These are phyloP conservation scores for Macrolepiota dolichaula DNA, from an alignment of 768 basidiomycete genomes.

Conservation along the genomic window DNA sequence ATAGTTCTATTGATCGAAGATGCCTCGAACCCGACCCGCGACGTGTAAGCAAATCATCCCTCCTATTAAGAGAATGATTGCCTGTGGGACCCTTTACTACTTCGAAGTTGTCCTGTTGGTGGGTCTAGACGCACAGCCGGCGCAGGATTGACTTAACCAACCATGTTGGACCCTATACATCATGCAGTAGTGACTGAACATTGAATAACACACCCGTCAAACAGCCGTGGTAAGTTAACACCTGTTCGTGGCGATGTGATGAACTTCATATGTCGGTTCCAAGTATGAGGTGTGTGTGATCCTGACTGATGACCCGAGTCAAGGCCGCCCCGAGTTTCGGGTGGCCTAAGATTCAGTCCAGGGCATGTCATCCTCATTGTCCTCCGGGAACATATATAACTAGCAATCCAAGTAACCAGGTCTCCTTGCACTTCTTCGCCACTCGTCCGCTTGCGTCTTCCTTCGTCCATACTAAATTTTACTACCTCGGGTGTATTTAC, in stretches of 20 bases:
- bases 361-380: slow-evolving; percentile 14
- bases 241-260: slow-evolving; percentile 3
- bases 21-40: slow-evolving; percentile 10
- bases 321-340: slow-evolving; percentile 2
- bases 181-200: background rate
- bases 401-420: background rate
- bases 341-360: background rate
- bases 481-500: background rate
- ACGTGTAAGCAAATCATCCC: slow-evolving; percentile 2
- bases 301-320: slow-evolving; percentile 9
- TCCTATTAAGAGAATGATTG: slow-evolving; percentile 9
- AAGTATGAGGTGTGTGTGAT: background rate
- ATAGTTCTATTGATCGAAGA: slow-evolving; percentile 1
- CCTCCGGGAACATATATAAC: slow-evolving; percentile 7
- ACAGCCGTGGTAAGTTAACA: background rate
- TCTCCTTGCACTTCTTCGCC: background rate
- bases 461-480: background rate
- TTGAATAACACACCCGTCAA: background rate
- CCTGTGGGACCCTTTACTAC: background rate
- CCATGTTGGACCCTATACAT: slow-evolving; percentile 2
- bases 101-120: background rate
- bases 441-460: background rate
- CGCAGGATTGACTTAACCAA: background rate
- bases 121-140: background rate
- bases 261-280: slow-evolving; percentile 9